These are phyloP conservation scores for Berberis vulgaris DNA, from an alignment of 164 flowering plant species.

Conservation along the genomic window DNA sequence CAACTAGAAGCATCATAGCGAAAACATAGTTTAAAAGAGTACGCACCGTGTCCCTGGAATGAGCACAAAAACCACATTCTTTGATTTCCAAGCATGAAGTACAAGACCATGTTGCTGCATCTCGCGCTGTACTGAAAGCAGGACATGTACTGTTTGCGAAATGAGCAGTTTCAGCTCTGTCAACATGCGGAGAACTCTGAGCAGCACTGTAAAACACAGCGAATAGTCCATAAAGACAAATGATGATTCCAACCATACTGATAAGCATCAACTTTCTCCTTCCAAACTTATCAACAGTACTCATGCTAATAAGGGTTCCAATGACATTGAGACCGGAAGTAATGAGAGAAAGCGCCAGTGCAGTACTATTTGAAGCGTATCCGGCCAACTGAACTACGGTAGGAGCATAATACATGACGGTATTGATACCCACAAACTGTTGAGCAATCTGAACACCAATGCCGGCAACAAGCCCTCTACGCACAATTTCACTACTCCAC, in stretches of 20 bases:
- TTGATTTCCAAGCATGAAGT: constrained; percentile 48
- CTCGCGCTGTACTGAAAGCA: constrained; percentile 15
- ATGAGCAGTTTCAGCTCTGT: constrained; percentile 26
- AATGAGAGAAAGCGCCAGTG: constrained; percentile 67
- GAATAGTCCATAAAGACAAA: constrained; percentile 30
- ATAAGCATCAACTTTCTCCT: constrained; percentile 57
- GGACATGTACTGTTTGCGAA: constrained; percentile 67
- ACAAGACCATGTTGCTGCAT: constrained; percentile 57
- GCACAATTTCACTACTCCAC: constrained; percentile 28
- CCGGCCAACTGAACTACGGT: constrained; percentile 20
- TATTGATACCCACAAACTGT: constrained; percentile 88
- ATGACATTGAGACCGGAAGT: constrained; percentile 74
- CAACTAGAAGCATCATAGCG: too few species aligned
- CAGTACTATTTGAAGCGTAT: constrained; percentile 64
- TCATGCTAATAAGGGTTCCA: constrained; percentile 68
- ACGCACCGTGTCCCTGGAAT: constrained; percentile 24
- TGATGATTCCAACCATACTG: constrained; percentile 65
- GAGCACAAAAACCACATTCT: constrained; percentile 65
- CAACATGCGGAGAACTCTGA: constrained; percentile 37
- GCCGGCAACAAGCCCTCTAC: constrained; percentile 73
- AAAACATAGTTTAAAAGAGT: too few species aligned
- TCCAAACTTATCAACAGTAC: constrained; percentile 58
- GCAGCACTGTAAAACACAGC: constrained; percentile 38
- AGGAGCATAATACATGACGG: constrained; percentile 90
- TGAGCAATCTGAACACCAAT: constrained; percentile 81